Evolutionary conservation across 495 filamentous ascomycete genomes (phyloP).

Genomic region (Echria macrotheca): DNA sequence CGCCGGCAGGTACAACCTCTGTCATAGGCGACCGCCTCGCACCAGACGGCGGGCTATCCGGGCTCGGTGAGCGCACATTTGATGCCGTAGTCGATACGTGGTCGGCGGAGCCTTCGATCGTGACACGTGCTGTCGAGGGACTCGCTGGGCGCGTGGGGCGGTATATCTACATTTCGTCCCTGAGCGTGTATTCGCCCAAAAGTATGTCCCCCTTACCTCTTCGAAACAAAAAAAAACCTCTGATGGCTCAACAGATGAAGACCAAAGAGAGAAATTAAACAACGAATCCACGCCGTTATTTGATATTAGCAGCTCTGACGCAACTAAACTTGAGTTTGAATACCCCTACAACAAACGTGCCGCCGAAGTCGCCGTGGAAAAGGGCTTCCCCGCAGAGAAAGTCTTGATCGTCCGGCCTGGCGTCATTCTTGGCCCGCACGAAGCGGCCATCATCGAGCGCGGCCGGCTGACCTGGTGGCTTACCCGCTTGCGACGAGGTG

Average conservation of each 20-base stretch:
- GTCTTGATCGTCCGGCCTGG: background rate
- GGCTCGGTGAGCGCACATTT: background rate
- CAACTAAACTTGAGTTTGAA: background rate
- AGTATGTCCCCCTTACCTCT: no score
- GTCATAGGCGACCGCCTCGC: background rate
- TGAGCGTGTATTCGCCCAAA: background rate
- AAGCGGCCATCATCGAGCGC: background rate
- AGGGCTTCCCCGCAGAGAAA: no score
- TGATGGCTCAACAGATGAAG: background rate
- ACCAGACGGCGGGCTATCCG: background rate
- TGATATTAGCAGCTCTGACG: background rate
- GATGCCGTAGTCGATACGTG: background rate
- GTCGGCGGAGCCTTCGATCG: background rate
- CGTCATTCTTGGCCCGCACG: background rate
- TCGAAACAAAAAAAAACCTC: no score
- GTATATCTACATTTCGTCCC: background rate
- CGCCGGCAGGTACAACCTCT: background rate
- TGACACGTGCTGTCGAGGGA: background rate
- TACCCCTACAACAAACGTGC: background rate
- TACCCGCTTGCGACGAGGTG: background rate
- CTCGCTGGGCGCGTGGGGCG: background rate
- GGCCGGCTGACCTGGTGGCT: constrained; percentile 3
- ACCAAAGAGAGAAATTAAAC: background rate
- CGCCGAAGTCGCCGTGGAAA: background rate
- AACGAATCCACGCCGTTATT: background rate